Evolutionary conservation across 2,329 filamentous ascomycete genomes (phyloP), one percentile per base, ranked within the genome.

Genomic region (Diaporthe ilicicola): DNA sequence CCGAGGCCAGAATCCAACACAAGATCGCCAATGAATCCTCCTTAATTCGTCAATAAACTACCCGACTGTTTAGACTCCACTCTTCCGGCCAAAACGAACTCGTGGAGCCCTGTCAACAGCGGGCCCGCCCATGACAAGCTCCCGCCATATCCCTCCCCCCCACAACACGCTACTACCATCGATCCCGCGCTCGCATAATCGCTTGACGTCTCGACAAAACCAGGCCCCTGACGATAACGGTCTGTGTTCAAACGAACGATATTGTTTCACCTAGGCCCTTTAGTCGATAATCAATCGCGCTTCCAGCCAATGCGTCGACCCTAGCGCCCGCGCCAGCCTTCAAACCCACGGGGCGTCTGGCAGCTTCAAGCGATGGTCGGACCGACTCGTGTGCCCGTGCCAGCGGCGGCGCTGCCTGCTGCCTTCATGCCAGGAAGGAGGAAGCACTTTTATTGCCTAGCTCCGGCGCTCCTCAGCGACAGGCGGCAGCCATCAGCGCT

Each of bases 61-160:
- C 42, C 59, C 29, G 42, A 37, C 42, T n/a, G 59, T 50, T 64
- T 34, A 42, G 19, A 64, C 59, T 50, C 59, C 59, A 64, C 59
- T 34, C n/a, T 64, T 4, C 44, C 44, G 44, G 29, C 7, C 44
- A 13, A 64, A 64, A 64, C 59, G 59, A 64, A 64, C 59, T 64
- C 44, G 59, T 64, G 59, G 59, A 64, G 59, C 59, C 59, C 34
- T 64, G 59, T 50, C 59, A 37, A 13, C 13, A 50, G n/a, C n/a
- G 59, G 59, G 44, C 59, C 59, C 59, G 44, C 56, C 56, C 56
- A 32, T 61, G 55, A 61, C 55, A 61, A 44, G 55, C 55, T 54
- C 22, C 24, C 12, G n/a, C n/a, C n/a, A n/a, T n/a, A n/a, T n/a
- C n/a, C n/a, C n/a, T n/a, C 15, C 37, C 37, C 37, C 27, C 55